Evolutionary conservation across 371 early-diverging fungal species (phyloP).

Genomic region (Lichtheimia hyalospora): DNA sequence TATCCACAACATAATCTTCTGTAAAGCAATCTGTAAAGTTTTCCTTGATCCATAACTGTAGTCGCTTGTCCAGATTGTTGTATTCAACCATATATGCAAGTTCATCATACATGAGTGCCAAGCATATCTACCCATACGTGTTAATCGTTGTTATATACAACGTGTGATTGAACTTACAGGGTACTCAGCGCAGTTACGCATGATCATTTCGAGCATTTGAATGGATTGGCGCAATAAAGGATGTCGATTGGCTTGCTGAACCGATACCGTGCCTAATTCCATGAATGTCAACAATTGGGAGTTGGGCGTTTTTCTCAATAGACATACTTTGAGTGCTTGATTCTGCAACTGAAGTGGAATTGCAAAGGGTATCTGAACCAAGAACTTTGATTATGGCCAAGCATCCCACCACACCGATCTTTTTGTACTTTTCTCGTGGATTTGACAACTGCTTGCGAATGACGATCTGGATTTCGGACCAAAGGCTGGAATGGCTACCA

Average conservation of each 20-base stretch:
- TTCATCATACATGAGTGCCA: conserved; percentile 75
- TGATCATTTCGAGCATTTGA: conserved; percentile 43
- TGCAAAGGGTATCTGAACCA: conserved; percentile 41
- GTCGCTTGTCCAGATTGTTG: conserved; percentile 48
- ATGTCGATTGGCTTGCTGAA: conserved; percentile 31
- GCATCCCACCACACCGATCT: conserved; percentile 76
- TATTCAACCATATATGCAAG: conserved; percentile 62
- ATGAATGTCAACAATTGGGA: too few relatives aligned
- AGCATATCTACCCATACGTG: conserved; percentile 45
- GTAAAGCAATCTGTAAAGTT: conserved; percentile 67
- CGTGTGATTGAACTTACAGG: conserved; percentile 33
- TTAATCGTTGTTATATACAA: background rate
- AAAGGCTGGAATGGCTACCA: conserved; percentile 26
- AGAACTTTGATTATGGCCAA: conserved; percentile 72
- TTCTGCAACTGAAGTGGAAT: background rate
- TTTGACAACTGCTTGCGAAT: conserved; percentile 83
- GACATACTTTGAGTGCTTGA: conserved; percentile 11
- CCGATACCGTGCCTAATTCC: background rate
- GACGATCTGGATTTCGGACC: conserved; percentile 73
- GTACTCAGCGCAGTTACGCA: conserved; percentile 45
- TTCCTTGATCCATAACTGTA: conserved; percentile 72
- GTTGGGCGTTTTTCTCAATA: too few relatives aligned
- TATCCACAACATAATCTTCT: conserved; percentile 56
- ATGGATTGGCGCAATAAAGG: conserved; percentile 48
- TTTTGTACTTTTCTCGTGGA: conserved; percentile 67